These are phyloP conservation scores for Sporobolomyces pararoseus DNA, from an alignment of 768 basidiomycete species.

Conservation along the genomic window DNA sequence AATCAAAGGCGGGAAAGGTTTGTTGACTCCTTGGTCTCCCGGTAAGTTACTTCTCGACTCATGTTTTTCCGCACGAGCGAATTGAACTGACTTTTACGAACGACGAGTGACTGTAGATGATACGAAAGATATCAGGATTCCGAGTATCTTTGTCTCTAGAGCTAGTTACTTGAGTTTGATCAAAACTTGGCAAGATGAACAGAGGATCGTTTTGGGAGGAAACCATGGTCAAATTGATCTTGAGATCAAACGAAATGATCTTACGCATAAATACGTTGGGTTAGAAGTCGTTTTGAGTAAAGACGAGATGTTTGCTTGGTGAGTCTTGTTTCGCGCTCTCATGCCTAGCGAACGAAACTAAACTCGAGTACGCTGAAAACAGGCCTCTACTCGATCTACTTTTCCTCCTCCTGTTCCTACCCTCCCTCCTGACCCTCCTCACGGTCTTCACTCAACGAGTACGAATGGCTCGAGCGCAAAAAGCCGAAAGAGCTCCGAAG, in stretches of 20 bases:
- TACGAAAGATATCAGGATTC: conserved; percentile 74
- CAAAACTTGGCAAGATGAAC: conserved; percentile 42
- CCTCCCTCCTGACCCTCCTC: conserved; percentile 79
- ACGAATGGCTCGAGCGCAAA: conserved; percentile 64
- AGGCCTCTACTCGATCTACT: conserved; percentile 50
- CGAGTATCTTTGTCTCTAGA: conserved; percentile 82
- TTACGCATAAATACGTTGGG: conserved; percentile 20
- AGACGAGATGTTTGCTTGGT: conserved; percentile 67
- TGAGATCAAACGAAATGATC: conserved; percentile 45
- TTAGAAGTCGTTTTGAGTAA: conserved; percentile 48
- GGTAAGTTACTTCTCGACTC: conserved; percentile 54
- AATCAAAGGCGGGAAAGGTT: conserved; percentile 71
- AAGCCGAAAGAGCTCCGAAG: conserved; percentile 75
- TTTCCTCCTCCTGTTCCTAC: conserved; percentile 78
- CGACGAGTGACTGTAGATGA: conserved; percentile 56
- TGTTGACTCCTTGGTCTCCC: conserved; percentile 79
- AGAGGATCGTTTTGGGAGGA: conserved; percentile 59
- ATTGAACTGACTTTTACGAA: background rate
- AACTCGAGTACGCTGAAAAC: too few species aligned
- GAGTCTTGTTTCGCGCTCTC: conserved; percentile 54
- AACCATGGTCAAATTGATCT: conserved; percentile 55
- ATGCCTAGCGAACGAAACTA: too few species aligned
- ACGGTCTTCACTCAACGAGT: conserved; percentile 86
- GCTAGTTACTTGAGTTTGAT: conserved; percentile 68
- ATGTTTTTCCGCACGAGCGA: background rate